A percentile compares a stretch with the other conserved stretches of the same genome.
Conservation (phyloP, 495 filamentous ascomycete species). For the Cryomyces minteri region DNA sequence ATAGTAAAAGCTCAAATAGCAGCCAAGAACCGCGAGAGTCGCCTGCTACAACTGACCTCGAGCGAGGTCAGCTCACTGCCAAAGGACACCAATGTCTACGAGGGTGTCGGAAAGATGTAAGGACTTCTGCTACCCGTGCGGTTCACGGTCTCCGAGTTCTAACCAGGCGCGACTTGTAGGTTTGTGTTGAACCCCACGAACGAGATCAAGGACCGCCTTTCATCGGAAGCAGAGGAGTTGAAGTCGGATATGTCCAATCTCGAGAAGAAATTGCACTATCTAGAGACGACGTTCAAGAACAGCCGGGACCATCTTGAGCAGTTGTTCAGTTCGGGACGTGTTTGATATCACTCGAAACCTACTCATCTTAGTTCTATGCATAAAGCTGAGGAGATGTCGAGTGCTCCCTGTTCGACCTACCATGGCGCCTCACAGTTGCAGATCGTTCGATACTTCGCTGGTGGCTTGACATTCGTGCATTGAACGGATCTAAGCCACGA, state of each 20-base stretch:
- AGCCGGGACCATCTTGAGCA: constrained; percentile 76
- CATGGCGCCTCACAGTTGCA: no score
- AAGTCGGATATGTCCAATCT: constrained; percentile 60
- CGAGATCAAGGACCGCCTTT: constrained; percentile 56
- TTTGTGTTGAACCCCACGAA: constrained; percentile 63
- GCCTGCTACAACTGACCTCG: constrained; percentile 73
- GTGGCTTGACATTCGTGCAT: no score
- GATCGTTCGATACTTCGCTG: no score
- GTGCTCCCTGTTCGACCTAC: no score
- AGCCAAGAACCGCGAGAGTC: constrained; percentile 71
- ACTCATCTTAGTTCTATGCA: no score
- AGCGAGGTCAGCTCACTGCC: constrained; percentile 65
- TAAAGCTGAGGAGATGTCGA: no score
- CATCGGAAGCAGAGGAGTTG: constrained; percentile 53
- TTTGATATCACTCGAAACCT: no score
- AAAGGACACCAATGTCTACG: constrained; percentile 68
- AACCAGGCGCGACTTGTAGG: constrained; percentile 29
- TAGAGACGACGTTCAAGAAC: constrained; percentile 90
- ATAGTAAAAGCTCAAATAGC: constrained; percentile 74
- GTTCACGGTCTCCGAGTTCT: neutral
- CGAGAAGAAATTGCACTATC: constrained; percentile 80
- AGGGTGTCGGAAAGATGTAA: constrained; percentile 94
- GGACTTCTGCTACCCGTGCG: constrained; percentile 10
- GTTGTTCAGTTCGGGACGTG: constrained; percentile 41
- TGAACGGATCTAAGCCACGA: no score